phyloP scores from a whole-genome alignment of 331 rosid species.

The Quercus tomentella region DNA sequence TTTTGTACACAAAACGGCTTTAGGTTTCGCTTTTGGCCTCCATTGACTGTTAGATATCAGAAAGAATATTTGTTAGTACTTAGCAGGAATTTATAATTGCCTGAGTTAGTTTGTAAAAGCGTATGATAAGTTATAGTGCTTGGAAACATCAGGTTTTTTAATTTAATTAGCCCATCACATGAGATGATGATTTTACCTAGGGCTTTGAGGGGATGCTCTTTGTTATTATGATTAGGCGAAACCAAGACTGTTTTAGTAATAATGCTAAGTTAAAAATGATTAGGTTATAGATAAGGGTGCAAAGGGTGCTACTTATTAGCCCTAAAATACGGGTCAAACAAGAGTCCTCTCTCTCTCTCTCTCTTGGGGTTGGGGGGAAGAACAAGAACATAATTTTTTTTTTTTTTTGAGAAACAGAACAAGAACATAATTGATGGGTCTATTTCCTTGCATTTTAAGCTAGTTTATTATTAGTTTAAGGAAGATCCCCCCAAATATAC shows the following conservation, averaged over 20 bases:
- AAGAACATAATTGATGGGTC: neutral
- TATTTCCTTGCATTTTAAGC: neutral
- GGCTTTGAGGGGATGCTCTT: neutral
- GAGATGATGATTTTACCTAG: neutral
- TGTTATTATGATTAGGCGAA: neutral
- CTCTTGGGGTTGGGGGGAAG: neutral
- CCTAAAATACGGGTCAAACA: conserved; percentile 28
- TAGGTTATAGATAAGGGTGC: neutral
- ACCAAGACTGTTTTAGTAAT: no score
- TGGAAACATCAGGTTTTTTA: neutral
- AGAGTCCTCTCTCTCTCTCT: conserved; percentile 1
- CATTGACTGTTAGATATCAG: no score
- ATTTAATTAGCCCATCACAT: neutral
- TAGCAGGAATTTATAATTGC: no score
- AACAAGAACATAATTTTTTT: neutral
- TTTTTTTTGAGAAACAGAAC: no score
- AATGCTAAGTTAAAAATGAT: neutral
- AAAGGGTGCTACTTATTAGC: conserved; percentile 4
- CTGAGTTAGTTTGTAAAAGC: no score
- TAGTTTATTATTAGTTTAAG: neutral
- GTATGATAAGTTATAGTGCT: neutral
- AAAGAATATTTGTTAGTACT: no score
- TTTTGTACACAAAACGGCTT: no score
- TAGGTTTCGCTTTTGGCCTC: no score
- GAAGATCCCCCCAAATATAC: neutral